Conservation (phyloP, 345 rosid species). For the Linum tenue region DNA sequence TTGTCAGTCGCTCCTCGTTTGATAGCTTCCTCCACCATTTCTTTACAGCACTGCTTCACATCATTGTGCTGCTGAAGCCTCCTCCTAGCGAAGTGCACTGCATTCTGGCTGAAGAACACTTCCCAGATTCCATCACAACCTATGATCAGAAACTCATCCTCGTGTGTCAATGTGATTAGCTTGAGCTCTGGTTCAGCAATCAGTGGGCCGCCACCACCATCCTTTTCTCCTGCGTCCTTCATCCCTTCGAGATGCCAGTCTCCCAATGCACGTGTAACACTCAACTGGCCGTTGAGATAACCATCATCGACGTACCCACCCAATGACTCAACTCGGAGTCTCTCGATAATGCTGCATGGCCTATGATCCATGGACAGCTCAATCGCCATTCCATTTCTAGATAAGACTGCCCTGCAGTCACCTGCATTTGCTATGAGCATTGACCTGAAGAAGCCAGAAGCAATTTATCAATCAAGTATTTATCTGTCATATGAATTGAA, state of each 20-base stretch:
- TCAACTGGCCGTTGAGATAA: constrained; percentile 64
- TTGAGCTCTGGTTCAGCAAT: constrained; percentile 80
- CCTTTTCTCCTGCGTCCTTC: constrained; percentile 28
- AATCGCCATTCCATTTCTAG: constrained; percentile 46
- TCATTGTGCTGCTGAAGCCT: constrained; percentile 70
- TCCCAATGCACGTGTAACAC: constrained; percentile 75
- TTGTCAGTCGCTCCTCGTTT: constrained; percentile 57
- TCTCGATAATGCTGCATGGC: constrained; percentile 49
- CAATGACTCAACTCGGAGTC: constrained; percentile 46
- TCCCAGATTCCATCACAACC: constrained; percentile 91
- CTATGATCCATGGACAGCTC: constrained; percentile 79
- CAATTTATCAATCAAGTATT: background rate
- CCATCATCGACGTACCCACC: constrained; percentile 61
- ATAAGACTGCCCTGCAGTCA: constrained; percentile 80
- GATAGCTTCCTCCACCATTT: constrained; percentile 67
- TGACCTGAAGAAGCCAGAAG: constrained; percentile 32
- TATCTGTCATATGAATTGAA: too few relatives aligned
- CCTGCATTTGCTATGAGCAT: constrained; percentile 90
- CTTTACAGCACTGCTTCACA: constrained; percentile 52
- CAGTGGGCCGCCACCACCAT: constrained; percentile 41
- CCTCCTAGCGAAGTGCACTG: constrained; percentile 62
- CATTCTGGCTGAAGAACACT: constrained; percentile 63
- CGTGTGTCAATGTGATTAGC: constrained; percentile 41
- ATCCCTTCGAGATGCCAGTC: constrained; percentile 67
- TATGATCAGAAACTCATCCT: constrained; percentile 74